Evolutionary conservation across 192 early-diverging fungal species (phyloP), one percentile per base, ranked within the genome.

Genomic region (Linnemannia zychae): DNA sequence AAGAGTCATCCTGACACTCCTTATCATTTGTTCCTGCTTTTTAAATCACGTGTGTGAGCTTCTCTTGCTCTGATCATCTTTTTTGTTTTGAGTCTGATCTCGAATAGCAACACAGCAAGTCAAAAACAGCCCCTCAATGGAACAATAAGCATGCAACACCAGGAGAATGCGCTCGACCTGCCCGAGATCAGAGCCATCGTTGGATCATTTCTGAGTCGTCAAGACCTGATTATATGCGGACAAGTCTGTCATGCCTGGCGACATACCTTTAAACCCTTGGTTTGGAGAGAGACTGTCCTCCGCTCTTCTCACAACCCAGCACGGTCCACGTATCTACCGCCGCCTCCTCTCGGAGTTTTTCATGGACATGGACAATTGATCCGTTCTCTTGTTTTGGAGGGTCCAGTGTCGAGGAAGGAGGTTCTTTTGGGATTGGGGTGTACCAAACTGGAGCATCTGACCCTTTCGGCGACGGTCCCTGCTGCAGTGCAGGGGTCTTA

Each of bases 221-320:
- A 53, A 31, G 79, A 81, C 22, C 36, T 81, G 13, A 34, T 46
- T 12, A 46, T 38, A 5, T 75, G 73, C 31, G 13, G 44, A 28
- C 20, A 40, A 18, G 79, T 81, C 7, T 81, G 50, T 50, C 52
- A 71, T 31, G 22, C 73, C 13, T 81, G 79, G 79, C 72, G 34
- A n/a, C 16, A n/a, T 11, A 67, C 73, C 24, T 81, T 81, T 47
- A n/a, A 65, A 0, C 67, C 73, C 17, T 38, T 81, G 22, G 68
- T 81, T 31, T 81, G 79, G 79, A 65, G 67, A 46, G 52, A 81
- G 47, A 74, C 40, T 22, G 18, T 53, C 28, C 67, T 68, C 37
- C 34, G 33, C 24, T 63, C 77, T 17, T 13, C 68, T 3, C 47
- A 38, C 2, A 50, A 48, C 37, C 37, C 15, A 9, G 49, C 40